Percentiles rank a stretch among this genome's conserved stretches.
Conservation (phyloP, 2,329 filamentous ascomycete species). For the Diaporthe sp. region DNA sequence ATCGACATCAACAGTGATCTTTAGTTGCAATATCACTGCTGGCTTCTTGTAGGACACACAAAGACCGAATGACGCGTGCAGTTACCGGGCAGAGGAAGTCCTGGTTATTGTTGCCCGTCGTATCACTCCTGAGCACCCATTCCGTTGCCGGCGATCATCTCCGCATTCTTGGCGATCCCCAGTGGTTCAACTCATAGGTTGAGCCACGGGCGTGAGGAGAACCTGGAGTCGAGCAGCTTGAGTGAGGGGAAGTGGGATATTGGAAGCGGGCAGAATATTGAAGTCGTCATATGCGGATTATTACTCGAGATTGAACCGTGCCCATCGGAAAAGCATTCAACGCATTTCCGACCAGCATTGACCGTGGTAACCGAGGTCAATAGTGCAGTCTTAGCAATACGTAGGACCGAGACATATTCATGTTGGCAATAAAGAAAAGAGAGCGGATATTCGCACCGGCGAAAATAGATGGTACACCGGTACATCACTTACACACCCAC, state of each 20-base stretch:
- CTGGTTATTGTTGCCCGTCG: not conserved
- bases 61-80: not conserved
- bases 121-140: not conserved
- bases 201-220: conserved; percentile 7
- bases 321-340: not conserved
- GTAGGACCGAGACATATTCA: not conserved
- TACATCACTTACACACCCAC: no score
- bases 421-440: no score
- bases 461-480: no score
- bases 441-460: no score
- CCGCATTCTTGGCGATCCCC: conserved; percentile 21
- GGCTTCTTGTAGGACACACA: not conserved
- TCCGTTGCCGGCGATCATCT: conserved; percentile 20
- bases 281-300: conserved; percentile 1
- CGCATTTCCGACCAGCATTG: not conserved
- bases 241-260: conserved; percentile 10
- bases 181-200: not conserved
- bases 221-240: not conserved
- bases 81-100: not conserved
- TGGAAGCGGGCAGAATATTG: not conserved
- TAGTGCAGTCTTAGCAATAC: not conserved
- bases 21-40: not conserved
- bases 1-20: not conserved
- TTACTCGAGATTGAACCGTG: not conserved
- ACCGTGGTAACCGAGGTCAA: not conserved